Conservation (phyloP, 768 basidiomycete genomes). For the Kondoa subrosea region DNA sequence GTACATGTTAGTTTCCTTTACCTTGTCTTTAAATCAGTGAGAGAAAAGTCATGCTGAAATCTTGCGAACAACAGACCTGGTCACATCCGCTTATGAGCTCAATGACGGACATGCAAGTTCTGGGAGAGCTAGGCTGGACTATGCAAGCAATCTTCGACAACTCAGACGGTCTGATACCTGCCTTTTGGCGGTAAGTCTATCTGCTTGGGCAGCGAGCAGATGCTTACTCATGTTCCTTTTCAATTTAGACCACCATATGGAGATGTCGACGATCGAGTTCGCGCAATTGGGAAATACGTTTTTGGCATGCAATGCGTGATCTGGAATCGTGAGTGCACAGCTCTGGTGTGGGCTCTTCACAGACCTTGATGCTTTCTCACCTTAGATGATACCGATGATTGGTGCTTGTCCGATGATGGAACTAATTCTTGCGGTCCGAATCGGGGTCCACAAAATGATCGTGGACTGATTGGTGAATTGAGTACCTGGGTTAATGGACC, state of each 20-base stretch:
- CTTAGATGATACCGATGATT: constrained; percentile 60
- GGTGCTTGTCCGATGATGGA: constrained; percentile 42
- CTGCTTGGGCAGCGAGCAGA: too few species aligned
- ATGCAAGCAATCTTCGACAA: constrained; percentile 61
- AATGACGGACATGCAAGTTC: constrained; percentile 47
- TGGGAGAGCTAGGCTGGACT: constrained; percentile 69
- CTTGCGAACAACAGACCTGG: constrained; percentile 46
- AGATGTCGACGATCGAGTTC: constrained; percentile 61
- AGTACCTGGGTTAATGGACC: not conserved
- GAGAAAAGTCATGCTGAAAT: not conserved
- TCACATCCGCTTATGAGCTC: constrained; percentile 69
- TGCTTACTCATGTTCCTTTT: too few species aligned
- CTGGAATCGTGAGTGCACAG: too few species aligned
- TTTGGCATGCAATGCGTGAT: constrained; percentile 61
- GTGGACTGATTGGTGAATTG: not conserved
- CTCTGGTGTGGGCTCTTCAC: too few species aligned
- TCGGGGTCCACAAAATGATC: not conserved
- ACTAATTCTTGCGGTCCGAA: constrained; percentile 13
- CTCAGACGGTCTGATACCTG: constrained; percentile 55
- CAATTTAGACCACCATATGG: constrained; percentile 24
- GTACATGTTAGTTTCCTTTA: constrained; percentile 40
- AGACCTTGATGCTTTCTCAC: too few species aligned
- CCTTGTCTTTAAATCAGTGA: too few species aligned
- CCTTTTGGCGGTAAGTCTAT: constrained; percentile 80
- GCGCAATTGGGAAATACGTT: constrained; percentile 67